Evolutionary conservation across 352 stramenopile genomes (phyloP), one percentile per base, ranked within the genome.

Genomic region (Phytophthora syringae): DNA sequence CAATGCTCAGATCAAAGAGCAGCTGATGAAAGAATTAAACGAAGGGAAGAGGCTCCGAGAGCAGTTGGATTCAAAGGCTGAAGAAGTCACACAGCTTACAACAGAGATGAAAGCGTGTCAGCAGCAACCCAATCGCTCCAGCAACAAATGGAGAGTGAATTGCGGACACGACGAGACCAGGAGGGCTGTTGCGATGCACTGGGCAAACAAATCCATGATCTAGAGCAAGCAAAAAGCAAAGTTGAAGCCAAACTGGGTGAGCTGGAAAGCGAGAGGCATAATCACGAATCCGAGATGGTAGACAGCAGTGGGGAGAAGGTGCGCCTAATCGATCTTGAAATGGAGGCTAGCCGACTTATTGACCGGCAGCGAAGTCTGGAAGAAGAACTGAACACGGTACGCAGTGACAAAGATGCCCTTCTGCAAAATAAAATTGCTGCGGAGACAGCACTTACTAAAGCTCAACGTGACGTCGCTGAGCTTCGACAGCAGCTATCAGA

Each of bases 1-100:
- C 3, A 86, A 86, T 40, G 39, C 44, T 42, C 76, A 86, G 44
- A 69, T 84, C 45, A 86, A 86, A 24, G 74, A 82, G 40, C 75
- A 84, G 9, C 49, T 86, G n/a, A 56, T 82, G 51, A 84, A 86
- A 55, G 77, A 84, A 30, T 77, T 64, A 24, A 80, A 84, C 21
- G 74, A 84, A 45, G 76, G 76, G 43, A 82, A 77, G 39, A 40
- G 49, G 44, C 52, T 84, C 5, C 64, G 64, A 1, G 71, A 82
- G 61, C 67, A 79, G 24, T 55, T 84, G n/a, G 70, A 80, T 25
- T 68, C 30, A 5, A 64, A 50, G 18, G 15, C 39, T 9, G 57
- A 67, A 28, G 49, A 69, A 60, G 34, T 18, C 5, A 24, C 43
- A 24, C 44, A 64, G 12, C 5, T 59, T 56, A 12, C 40, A 45